Evolutionary conservation across 2,329 filamentous ascomycete species (phyloP), one percentile per base, ranked within the genome.

Genomic region (Sporothrix mexicana): DNA sequence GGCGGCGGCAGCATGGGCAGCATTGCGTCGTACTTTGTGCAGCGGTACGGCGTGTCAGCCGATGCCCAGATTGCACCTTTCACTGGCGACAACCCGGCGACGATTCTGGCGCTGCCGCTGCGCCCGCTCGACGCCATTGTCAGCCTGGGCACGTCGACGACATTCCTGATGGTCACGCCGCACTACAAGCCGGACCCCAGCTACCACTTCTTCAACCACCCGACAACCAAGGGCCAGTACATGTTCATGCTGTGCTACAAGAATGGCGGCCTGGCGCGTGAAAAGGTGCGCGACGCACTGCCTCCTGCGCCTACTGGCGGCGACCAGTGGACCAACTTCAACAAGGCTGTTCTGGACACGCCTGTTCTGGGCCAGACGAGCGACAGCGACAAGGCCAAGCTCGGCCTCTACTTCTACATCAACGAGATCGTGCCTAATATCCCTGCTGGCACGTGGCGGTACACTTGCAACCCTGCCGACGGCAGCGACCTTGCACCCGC

Each of bases 201-300:
- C 7, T 97, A 97, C 79, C 96, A 99, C 84, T 97, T 98, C 86
- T 97, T 98, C 88, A 97, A 98, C 84, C 95, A 98, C 82, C 96
- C 96, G 1, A 96, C 94, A 61, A 97, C 94, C 0, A 85, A 91
- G 0, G 94, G 93, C 0, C 88, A 98, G 74, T 98, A 97, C 87
- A 98, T 99, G 96, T 98, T 99, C 83, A 99, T 99, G 96, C 90
- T 99, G 49, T 99, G 96, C 87, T 99, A 98, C 86, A 98, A 98
- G 84, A 99, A 99, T 83, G 96, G 96, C 77, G 94, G 94, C 1
- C 89, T 98, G 0, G 95, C 96, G 1, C 92, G 96, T 61, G 96
- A 99, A 80, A 91, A 93, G 78, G 89, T 98, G 75, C 92, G 96
- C 71, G 94, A 99, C 79, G 86, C 88, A 0, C 88, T 98, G 70